Evolutionary conservation across 2,329 filamentous ascomycete genomes (phyloP).

Genomic region (Nakataea oryzae): DNA sequence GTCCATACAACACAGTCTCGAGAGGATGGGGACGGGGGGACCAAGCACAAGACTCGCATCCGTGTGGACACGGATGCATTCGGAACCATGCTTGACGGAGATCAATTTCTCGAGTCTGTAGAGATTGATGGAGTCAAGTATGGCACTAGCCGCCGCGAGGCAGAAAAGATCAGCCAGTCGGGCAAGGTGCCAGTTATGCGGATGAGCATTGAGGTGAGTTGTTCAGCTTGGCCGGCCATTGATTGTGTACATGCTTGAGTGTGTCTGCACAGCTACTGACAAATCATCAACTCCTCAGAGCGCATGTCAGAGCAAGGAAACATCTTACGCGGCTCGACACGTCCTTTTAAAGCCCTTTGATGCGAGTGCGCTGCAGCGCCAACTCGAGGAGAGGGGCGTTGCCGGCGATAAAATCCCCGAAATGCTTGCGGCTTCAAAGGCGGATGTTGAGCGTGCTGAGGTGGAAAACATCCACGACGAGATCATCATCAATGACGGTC

Average conservation of each 20-base stretch:
- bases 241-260: conserved; percentile 1
- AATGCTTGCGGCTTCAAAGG: conserved; percentile 26
- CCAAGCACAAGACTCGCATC: conserved; percentile 32
- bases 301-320: conserved; percentile 45
- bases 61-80: conserved; percentile 48
- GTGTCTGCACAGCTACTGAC: neutral
- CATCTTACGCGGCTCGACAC: conserved; percentile 43
- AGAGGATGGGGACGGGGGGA: conserved; percentile 31
- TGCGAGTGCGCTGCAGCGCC: conserved; percentile 23
- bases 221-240: neutral
- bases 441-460: conserved; percentile 31
- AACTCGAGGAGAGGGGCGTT: conserved; percentile 29
- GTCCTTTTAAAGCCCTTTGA: conserved; percentile 38
- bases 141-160: conserved; percentile 42
- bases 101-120: conserved; percentile 47
- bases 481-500: conserved; percentile 38
- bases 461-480: conserved; percentile 34
- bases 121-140: conserved; percentile 38
- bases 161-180: conserved; percentile 38
- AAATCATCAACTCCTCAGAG: conserved; percentile 24
- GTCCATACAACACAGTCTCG: conserved; percentile 43
- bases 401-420: conserved; percentile 35
- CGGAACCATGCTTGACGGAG: conserved; percentile 46
- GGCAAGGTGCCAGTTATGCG: conserved; percentile 51
- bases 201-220: conserved; percentile 40